Conservation (phyloP, 768 basidiomycete species). For the Mycena epipterygia region DNA sequence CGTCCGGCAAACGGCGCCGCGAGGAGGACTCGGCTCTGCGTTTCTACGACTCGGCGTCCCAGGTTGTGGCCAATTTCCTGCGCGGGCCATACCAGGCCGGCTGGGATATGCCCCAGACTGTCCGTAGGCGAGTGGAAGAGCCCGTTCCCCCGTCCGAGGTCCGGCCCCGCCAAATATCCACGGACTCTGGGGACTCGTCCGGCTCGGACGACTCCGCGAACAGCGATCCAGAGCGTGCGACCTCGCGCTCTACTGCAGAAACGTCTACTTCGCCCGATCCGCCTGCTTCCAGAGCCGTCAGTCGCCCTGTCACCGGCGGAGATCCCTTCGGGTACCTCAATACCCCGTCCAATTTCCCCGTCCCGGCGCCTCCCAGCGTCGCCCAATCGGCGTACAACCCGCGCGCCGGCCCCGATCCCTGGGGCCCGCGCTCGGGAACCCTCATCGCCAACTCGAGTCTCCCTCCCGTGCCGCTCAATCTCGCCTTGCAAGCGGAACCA, state of each 20-base stretch:
- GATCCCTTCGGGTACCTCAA: conserved; percentile 77
- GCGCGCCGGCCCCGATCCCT: conserved; percentile 52
- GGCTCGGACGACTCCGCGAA: conserved; percentile 19
- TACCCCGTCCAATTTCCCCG: conserved; percentile 46
- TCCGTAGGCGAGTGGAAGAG: conserved; percentile 52
- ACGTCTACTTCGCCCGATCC: conserved; percentile 37
- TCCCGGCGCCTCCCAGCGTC: conserved; percentile 44
- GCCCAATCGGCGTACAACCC: conserved; percentile 51
- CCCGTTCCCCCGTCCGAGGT: conserved; percentile 1
- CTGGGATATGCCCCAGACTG: conserved; percentile 46
- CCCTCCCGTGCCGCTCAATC: conserved; percentile 49
- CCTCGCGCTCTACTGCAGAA: conserved; percentile 42
- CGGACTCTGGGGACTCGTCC: background rate
- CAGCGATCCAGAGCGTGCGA: background rate
- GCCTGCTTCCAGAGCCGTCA: conserved; percentile 15
- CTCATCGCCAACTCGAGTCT: conserved; percentile 45
- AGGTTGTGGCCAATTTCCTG: conserved; percentile 65
- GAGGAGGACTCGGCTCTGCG: conserved; percentile 68
- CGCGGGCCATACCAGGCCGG: conserved; percentile 50
- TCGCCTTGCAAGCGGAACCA: conserved; percentile 67
- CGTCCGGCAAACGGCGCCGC: conserved; percentile 65
- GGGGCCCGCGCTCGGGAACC: conserved; percentile 46
- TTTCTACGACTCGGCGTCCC: conserved; percentile 69
- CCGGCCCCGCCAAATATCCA: conserved; percentile 12
- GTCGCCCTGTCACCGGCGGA: conserved; percentile 42